Percentiles rank a stretch among this genome's conserved stretches.
Evolutionary conservation across 805 yeast genomes (phyloP).

Genomic region (Wickerhamiella siamensis): DNA sequence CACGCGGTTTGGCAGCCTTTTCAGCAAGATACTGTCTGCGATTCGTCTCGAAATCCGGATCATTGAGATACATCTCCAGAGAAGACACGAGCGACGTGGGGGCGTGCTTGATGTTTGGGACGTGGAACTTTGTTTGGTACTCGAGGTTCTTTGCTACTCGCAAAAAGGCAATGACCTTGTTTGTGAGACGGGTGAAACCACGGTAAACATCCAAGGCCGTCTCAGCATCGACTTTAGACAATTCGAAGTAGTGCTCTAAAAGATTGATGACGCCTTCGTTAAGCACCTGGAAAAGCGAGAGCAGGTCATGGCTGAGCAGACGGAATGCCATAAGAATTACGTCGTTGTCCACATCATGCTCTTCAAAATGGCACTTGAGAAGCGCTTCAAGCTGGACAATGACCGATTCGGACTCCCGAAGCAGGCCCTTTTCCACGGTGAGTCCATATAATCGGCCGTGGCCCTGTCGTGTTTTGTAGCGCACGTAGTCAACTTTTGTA

Average conservation of each 20-base stretch:
- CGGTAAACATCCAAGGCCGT: constrained; percentile 75
- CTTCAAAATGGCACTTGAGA: constrained; percentile 58
- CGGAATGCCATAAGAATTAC: constrained; percentile 72
- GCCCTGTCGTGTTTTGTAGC: constrained; percentile 33
- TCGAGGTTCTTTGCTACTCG: constrained; percentile 83
- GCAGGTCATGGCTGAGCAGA: constrained; percentile 75
- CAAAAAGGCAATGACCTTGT: constrained; percentile 72
- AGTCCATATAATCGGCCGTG: constrained; percentile 53
- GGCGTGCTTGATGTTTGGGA: constrained; percentile 93
- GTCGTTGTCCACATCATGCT: constrained; percentile 73
- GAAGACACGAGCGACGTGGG: constrained; percentile 84
- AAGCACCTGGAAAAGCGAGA: constrained; percentile 73
- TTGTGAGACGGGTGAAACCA: constrained; percentile 71
- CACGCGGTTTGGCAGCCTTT: constrained; percentile 30
- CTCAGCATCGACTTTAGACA: constrained; percentile 74
- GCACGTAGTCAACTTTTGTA: constrained; percentile 60
- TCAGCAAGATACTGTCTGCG: constrained; percentile 66
- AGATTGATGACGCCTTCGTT: constrained; percentile 94
- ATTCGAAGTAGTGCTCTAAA: constrained; percentile 88
- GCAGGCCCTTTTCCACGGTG: constrained; percentile 60
- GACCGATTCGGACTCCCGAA: constrained; percentile 75
- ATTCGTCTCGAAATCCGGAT: constrained; percentile 69
- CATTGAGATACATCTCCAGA: constrained; percentile 76
- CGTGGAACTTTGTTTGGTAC: constrained; percentile 72
- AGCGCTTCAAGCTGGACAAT: constrained; percentile 67